Base-by-base conservation (phyloP, 805 yeast genomes). In the Hanseniaspora thailandica region DNA sequence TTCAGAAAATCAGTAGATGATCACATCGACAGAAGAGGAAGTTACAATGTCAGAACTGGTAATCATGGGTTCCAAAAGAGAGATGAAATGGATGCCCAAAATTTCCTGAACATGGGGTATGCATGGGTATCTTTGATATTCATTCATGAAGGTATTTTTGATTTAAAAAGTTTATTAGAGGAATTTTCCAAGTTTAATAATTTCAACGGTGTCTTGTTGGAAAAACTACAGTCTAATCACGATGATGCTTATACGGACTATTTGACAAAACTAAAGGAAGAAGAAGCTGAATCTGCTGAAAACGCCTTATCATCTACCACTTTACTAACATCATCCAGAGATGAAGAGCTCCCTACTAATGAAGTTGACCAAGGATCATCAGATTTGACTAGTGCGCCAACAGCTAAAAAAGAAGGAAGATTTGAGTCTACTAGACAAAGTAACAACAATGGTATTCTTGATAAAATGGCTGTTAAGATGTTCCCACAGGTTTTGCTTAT, bases 231-330 rank as follows among this genome's bases (percentile, higher is more conserved):
- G 80, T 54, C 12, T 75, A 69, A 19, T 76, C 75, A 61, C 82
- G 86, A 25, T 80, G 80, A n/a, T 76, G 72, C 45, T 30, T 13
- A 26, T 5, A 17, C 4, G 17, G 45, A 41, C 26, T 41, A 41
- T 17, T 15, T 19, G 6, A 67, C 69, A 30, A 70, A 73, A 9
- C 62, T 76, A 54, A 80, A 80, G 15, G 77, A 77, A 12, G 75
- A 78, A 55, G 77, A 84, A 0, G 71, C 73, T 59, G 22, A 23
- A 17, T 82, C 86, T 0, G 9, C 47, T n/a, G 22, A 6, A 13
- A 85, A 83, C 57, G 95, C 95, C 0, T 68, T 89, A 47, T 93
- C 97, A 0, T 64, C 88, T 59, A 96, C 96, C 5, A 93, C 93
- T 9, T 95, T 96, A 0, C 70, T 89, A 36, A 71, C 74, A 3